Evolutionary conservation across 768 basidiomycete genomes (phyloP).

Genomic region (Lactifluus hygrophoroides): DNA sequence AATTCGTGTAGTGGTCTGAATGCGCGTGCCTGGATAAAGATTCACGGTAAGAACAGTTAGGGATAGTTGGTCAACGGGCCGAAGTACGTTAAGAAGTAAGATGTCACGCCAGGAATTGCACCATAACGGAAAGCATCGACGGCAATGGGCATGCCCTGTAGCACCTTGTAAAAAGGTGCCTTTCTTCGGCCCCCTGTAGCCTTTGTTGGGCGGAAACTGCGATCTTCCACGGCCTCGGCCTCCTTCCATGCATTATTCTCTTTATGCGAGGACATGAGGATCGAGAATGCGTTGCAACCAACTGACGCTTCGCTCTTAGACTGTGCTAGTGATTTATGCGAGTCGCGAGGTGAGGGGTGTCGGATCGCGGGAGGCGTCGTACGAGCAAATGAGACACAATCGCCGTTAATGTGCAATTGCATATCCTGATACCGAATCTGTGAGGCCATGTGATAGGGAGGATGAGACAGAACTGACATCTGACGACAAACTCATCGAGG

Average conservation of each 20-base stretch:
- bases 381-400: slow-evolving; percentile 35
- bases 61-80: background rate
- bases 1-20: slow-evolving; percentile 92
- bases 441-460: slow-evolving; percentile 11
- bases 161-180: slow-evolving; percentile 92
- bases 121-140: slow-evolving; percentile 98
- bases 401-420: slow-evolving; percentile 48
- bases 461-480: slow-evolving; percentile 22
- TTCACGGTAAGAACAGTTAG: background rate
- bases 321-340: slow-evolving; percentile 16
- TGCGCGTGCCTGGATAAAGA: slow-evolving; percentile 71
- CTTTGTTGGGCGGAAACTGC: slow-evolving; percentile 38
- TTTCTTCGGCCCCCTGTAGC: slow-evolving; percentile 49
- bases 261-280: slow-evolving; percentile 83
- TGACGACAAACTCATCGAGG: slow-evolving; percentile 23
- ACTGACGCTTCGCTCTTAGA: background rate
- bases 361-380: background rate
- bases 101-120: slow-evolving; percentile 76
- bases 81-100: slow-evolving; percentile 84
- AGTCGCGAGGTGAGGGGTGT: slow-evolving; percentile 14
- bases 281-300: slow-evolving; percentile 51
- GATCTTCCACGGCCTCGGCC: slow-evolving; percentile 47
- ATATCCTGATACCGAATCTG: slow-evolving; percentile 32
- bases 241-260: slow-evolving; percentile 84
- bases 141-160: slow-evolving; percentile 96